These are phyloP conservation scores for Zalerion maritima DNA, from an alignment of 495 filamentous ascomycete species.

Conservation along the genomic window DNA sequence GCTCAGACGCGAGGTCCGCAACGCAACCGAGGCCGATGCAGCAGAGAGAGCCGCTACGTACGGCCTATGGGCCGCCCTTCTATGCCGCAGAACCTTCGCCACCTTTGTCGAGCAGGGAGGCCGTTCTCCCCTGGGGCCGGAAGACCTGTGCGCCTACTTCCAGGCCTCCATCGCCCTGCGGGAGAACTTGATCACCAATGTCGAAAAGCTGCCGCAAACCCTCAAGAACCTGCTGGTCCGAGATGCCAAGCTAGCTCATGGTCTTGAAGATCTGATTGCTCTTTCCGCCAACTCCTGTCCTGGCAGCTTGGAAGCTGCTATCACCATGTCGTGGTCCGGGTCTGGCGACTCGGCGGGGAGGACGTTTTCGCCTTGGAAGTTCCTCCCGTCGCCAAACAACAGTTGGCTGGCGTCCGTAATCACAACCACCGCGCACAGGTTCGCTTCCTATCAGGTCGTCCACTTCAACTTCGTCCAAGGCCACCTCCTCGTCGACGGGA, in stretches of 20 bases:
- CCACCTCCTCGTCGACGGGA: slow-evolving; percentile 31
- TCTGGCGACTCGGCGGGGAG: background rate
- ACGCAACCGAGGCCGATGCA: slow-evolving; percentile 22
- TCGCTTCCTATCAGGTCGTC: slow-evolving; percentile 11
- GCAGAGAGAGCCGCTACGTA: slow-evolving; percentile 22
- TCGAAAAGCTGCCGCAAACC: slow-evolving; percentile 13
- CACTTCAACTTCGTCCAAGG: slow-evolving; percentile 35
- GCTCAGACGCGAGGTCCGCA: slow-evolving; percentile 30
- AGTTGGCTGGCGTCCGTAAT: slow-evolving; percentile 18
- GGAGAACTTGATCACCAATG: slow-evolving; percentile 21
- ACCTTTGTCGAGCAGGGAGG: no score
- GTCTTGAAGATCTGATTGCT: slow-evolving; percentile 19
- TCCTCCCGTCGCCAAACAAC: slow-evolving; percentile 13
- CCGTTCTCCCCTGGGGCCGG: background rate
- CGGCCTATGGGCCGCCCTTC: slow-evolving; percentile 31
- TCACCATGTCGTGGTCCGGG: slow-evolving; percentile 6
- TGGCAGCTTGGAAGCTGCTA: slow-evolving; percentile 16
- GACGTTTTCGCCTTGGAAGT: slow-evolving; percentile 6
- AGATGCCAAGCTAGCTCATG: slow-evolving; percentile 30
- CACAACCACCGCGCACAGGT: slow-evolving; percentile 9
- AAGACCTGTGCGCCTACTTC: slow-evolving; percentile 13
- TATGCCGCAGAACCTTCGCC: slow-evolving; percentile 35
- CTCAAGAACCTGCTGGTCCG: slow-evolving; percentile 25
- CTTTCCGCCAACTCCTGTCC: slow-evolving; percentile 11
- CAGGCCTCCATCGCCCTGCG: slow-evolving; percentile 25